Evolutionary conservation across 2,329 filamentous ascomycete species (phyloP), one percentile per base, ranked within the genome.

Genomic region (Calonectria leucothoes): DNA sequence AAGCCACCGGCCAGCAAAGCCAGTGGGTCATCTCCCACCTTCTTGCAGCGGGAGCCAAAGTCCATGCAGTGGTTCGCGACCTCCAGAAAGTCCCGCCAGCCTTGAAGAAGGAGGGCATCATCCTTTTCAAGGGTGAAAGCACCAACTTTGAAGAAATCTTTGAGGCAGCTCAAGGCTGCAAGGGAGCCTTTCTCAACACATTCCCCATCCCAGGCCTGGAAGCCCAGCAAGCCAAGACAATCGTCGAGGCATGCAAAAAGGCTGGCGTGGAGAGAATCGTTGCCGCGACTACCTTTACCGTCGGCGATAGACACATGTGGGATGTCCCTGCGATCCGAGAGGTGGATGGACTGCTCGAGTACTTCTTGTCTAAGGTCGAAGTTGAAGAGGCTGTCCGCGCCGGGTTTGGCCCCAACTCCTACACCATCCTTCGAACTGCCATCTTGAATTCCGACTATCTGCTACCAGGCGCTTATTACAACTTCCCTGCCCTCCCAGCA

Each of bases 51-150:
- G 83, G 83, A 11, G 80, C 77, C 49, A 83, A 82, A 27, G 71
- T 85, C 64, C 84, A 85, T 37, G 84, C 82, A 0, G 69, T 86
- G 6, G 83, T 85, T 1, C 83, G 84, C 52, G 75, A 85, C 63
- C 80, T 78, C 8, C 64, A 81, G 23, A 83, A 82, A 29, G 61
- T 80, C 4, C 81, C 82, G 0, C 10, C 72, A 1, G 45, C 77
- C 69, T 74, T 85, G 17, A 69, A 80, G 3, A 25, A 75, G 7
- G 75, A 78, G 0, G 75, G 74, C 12, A 78, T 85, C 49, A 84
- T 80, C 0, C 12, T 86, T 23, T 85, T 85, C 72, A 72, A 85
- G 66, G 84, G 84, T 6, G 82, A 85, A 15, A 85, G 81, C 74
- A 76, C 72, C 11, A 79, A 84, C 20, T 76, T 79, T 25, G 81